Evolutionary conservation across 352 stramenopile genomes (phyloP).

Genomic region (Phytophthora litchii): DNA sequence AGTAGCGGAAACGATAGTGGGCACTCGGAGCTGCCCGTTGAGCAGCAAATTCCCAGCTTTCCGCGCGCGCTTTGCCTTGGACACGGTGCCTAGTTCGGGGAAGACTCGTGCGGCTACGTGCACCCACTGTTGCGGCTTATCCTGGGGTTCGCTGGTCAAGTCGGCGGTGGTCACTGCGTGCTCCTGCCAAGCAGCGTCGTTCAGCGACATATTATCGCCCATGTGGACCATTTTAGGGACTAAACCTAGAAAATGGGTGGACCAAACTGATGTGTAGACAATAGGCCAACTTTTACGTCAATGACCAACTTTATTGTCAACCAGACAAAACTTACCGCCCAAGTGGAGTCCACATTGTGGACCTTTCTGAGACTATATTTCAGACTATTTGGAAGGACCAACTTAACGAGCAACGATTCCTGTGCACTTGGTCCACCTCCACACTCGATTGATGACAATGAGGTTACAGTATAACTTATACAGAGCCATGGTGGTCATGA

Average conservation of each 20-base stretch:
- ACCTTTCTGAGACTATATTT: no score
- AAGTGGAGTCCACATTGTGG: no score
- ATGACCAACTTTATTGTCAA: no score
- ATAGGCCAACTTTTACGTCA: no score
- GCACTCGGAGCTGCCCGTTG: slow-evolving; percentile 43
- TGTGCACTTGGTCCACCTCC: background rate
- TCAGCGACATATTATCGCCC: background rate
- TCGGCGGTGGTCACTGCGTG: slow-evolving; percentile 26
- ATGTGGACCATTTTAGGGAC: background rate
- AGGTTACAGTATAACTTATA: no score
- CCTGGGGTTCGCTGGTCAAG: background rate
- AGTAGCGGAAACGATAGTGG: slow-evolving; percentile 37
- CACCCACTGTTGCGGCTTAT: slow-evolving; percentile 45
- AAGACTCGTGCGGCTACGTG: slow-evolving; percentile 57
- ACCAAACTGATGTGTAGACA: background rate
- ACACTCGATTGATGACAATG: background rate
- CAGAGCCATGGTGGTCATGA: background rate
- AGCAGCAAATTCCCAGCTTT: slow-evolving; percentile 42
- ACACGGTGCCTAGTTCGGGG: slow-evolving; percentile 52
- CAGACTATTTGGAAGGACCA: no score
- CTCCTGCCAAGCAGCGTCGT: slow-evolving; percentile 11
- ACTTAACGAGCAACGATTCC: background rate
- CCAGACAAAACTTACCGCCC: no score
- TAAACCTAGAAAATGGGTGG: background rate
- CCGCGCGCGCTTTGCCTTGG: slow-evolving; percentile 69